Percentiles rank a stretch among this genome's conserved stretches.
These are phyloP conservation scores for Backusella morwellensis DNA, from an alignment of 192 early-diverging fungal species.

Conservation along the genomic window DNA sequence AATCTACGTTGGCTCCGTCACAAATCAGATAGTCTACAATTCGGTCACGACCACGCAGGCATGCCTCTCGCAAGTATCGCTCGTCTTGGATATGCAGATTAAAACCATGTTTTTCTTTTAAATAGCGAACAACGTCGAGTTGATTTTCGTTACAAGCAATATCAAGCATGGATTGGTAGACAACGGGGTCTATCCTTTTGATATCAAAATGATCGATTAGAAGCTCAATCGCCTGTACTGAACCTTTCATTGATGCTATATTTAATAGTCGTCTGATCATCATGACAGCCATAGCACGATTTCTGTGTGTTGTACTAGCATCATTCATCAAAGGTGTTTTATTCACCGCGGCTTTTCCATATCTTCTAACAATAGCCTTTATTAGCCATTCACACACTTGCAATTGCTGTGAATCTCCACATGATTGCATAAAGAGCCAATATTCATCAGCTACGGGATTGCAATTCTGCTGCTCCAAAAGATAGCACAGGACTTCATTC, in stretches of 20 bases:
- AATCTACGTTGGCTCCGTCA: conserved; percentile 24
- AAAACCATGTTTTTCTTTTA: conserved; percentile 18
- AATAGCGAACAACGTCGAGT: conserved; percentile 20
- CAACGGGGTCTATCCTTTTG: not conserved
- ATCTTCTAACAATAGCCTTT: not conserved
- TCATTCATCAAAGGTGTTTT: not conserved
- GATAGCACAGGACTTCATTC: conserved; percentile 10
- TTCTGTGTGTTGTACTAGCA: not conserved
- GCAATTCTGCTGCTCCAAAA: conserved; percentile 15
- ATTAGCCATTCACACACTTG: not conserved
- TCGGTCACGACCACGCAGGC: conserved; percentile 16
- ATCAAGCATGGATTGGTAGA: conserved; percentile 15
- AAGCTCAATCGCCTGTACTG: conserved; percentile 24
- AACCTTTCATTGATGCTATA: conserved; percentile 21
- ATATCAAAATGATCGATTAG: conserved; percentile 19
- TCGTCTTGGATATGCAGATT: conserved; percentile 26
- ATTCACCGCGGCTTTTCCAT: not conserved
- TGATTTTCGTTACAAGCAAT: conserved; percentile 27
- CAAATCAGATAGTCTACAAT: conserved; percentile 25
- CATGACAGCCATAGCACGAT: not conserved
- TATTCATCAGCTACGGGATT: conserved; percentile 23
- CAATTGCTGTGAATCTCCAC: not conserved
- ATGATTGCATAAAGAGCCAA: conserved; percentile 8
- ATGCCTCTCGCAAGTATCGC: conserved; percentile 23
- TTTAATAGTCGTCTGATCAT: conserved; percentile 16